Conservation (phyloP, 495 filamentous ascomycete genomes). For the Tetracladium setigerum region DNA sequence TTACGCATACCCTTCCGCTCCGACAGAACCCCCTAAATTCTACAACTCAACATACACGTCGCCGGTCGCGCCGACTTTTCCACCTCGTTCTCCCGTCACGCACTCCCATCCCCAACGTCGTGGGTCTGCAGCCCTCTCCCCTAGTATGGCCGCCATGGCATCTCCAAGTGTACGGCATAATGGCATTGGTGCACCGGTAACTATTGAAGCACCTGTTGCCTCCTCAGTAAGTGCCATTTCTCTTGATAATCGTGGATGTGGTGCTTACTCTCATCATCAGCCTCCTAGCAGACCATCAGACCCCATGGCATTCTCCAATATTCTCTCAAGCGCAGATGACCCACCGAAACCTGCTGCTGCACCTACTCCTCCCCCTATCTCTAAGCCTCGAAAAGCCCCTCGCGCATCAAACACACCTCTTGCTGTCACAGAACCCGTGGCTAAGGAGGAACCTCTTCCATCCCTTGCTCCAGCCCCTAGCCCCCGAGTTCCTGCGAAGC, state of each 20-base stretch:
- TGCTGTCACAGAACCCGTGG: conserved; percentile 10
- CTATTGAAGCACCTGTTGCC: conserved; percentile 5
- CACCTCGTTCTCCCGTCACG: conserved; percentile 46
- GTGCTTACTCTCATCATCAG: conserved; percentile 9
- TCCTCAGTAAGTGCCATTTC: conserved; percentile 6
- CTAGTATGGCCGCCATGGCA: conserved; percentile 41
- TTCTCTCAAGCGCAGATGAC: conserved; percentile 67
- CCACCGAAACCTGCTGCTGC: conserved; percentile 22
- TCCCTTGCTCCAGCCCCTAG: conserved; percentile 33
- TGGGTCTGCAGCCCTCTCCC: conserved; percentile 44
- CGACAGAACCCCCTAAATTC: conserved; percentile 37
- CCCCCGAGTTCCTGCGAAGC: conserved; percentile 41
- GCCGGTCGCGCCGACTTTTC: conserved; percentile 45
- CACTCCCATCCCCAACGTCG: conserved; percentile 45
- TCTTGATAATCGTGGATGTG: conserved; percentile 32
- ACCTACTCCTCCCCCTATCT: not conserved
- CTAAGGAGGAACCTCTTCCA: conserved; percentile 21
- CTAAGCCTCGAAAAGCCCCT: conserved; percentile 16
- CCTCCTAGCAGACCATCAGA: conserved; percentile 49
- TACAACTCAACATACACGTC: conserved; percentile 56
- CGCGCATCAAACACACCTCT: conserved; percentile 10
- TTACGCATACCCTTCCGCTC: conserved; percentile 37
- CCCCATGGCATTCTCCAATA: conserved; percentile 89
- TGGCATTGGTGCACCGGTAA: conserved; percentile 32
- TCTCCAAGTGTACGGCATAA: conserved; percentile 38